These are phyloP conservation scores for Grifola frondosa DNA, from an alignment of 1,284 basidiomycete species.

Conservation along the genomic window DNA sequence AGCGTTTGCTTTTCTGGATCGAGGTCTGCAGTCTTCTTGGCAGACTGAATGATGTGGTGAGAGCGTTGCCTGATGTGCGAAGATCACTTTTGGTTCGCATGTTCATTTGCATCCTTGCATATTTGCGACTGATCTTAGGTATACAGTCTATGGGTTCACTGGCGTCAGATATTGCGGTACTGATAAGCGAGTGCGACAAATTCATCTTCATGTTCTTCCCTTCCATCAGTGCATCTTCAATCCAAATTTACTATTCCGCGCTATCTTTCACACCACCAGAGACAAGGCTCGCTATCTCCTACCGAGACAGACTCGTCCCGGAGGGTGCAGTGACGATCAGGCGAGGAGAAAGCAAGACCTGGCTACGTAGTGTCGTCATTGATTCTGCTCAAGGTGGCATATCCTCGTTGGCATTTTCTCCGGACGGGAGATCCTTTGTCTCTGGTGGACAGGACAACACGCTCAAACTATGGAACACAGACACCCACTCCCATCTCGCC, in stretches of 20 bases:
- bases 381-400: too few species aligned
- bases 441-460: slow-evolving; percentile 20
- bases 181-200: slow-evolving; percentile 3
- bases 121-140: not conserved
- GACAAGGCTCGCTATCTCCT: too few species aligned
- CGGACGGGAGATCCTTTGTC: slow-evolving; percentile 18
- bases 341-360: too few species aligned
- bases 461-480: not conserved
- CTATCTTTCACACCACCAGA: not conserved
- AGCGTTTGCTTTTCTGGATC: slow-evolving; percentile 2
- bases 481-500: not conserved
- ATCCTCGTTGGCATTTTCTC: slow-evolving; percentile 21
- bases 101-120: not conserved
- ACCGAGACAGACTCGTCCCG: not conserved
- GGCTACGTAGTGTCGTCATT: too few species aligned
- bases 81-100: not conserved
- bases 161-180: not conserved
- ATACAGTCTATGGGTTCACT: too few species aligned
- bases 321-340: too few species aligned
- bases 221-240: not conserved
- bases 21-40: slow-evolving; percentile 2
- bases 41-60: not conserved
- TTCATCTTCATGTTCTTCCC: not conserved
- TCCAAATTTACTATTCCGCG: slow-evolving; percentile 1
- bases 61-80: not conserved